phyloP scores from a whole-genome alignment of 176 grass and related monocot species.

The Oryza glaberrima region DNA sequence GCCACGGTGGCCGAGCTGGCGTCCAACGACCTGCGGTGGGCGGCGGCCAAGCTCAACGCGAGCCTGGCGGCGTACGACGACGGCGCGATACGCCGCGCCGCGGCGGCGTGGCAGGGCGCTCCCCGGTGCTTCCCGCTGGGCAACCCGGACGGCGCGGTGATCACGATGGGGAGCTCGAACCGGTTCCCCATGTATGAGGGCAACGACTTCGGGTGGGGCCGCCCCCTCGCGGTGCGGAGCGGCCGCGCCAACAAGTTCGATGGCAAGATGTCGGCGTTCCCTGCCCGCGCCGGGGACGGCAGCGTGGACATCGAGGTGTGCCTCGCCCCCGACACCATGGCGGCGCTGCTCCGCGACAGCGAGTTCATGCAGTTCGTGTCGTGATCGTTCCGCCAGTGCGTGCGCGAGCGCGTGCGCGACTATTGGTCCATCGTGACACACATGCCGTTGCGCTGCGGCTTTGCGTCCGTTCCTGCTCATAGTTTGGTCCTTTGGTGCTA shows the following conservation, averaged over 20 bases:
- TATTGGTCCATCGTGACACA: constrained; percentile 28
- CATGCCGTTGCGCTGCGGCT: constrained; percentile 1
- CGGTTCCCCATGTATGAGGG: constrained; percentile 97
- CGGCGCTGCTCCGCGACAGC: constrained; percentile 77
- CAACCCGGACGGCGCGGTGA: constrained; percentile 86
- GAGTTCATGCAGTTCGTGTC: constrained; percentile 97
- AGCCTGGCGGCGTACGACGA: constrained; percentile 63
- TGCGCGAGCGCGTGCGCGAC: background rate
- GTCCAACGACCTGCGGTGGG: constrained; percentile 60
- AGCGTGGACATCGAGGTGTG: constrained; percentile 96
- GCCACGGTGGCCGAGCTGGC: constrained; percentile 73
- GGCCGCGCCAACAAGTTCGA: constrained; percentile 95
- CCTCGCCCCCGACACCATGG: constrained; percentile 89
- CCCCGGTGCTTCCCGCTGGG: constrained; percentile 92
- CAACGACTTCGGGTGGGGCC: constrained; percentile 95
- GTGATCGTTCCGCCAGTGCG: constrained; percentile 15
- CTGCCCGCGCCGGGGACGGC: constrained; percentile 56
- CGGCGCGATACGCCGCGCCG: constrained; percentile 48
- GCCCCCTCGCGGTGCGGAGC: constrained; percentile 74
- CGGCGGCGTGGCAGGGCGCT: constrained; percentile 75
- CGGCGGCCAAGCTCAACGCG: constrained; percentile 63
- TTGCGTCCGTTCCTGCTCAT: constrained; percentile 18
- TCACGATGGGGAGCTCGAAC: constrained; percentile 95
- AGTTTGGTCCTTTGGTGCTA: background rate
- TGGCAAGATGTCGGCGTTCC: constrained; percentile 97